phyloP scores from a whole-genome alignment of 2,329 filamentous ascomycete genomes.

The Berkeleyomyces basicola region DNA sequence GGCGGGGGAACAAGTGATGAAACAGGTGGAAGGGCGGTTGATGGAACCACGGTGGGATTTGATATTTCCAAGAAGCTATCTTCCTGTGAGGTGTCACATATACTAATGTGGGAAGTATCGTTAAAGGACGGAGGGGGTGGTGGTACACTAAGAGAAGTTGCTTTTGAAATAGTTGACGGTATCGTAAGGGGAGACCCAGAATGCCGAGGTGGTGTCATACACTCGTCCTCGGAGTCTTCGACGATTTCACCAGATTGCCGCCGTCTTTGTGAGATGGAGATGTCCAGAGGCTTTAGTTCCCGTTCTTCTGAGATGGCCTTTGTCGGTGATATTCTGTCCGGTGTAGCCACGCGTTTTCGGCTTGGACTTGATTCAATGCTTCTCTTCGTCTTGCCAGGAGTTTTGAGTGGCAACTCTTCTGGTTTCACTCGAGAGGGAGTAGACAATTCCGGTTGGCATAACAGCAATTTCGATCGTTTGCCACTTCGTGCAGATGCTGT shows the following conservation, averaged over 20 bases:
- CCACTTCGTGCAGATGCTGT: conserved; percentile 1
- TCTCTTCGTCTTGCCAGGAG: not conserved
- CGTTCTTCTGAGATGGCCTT: not conserved
- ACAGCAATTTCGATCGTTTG: conserved; percentile 7
- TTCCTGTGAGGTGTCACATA: not conserved
- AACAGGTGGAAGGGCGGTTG: not conserved
- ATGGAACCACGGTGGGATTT: not conserved
- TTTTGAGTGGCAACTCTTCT: not conserved
- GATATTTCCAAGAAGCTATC: not conserved
- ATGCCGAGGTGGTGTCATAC: conserved; percentile 26
- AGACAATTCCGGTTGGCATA: conserved; percentile 15
- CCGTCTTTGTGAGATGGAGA: conserved; percentile 11
- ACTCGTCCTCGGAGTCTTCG: conserved; percentile 42
- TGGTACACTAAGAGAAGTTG: not conserved
- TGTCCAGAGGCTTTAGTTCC: not conserved
- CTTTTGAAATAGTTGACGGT: conserved; percentile 1
- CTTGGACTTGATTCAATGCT: conserved; percentile 5
- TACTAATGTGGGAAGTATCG: not conserved
- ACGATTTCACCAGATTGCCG: conserved; percentile 26
- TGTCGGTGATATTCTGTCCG: conserved; percentile 13
- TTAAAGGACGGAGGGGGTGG: not conserved
- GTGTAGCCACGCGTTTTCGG: conserved; percentile 12
- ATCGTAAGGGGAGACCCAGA: not conserved
- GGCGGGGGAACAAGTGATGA: conserved; percentile 1
- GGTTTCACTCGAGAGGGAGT: conserved; percentile 13